phyloP scores from a whole-genome alignment of 139 green algal species.

The Tetradesmus lagerheimii region DNA sequence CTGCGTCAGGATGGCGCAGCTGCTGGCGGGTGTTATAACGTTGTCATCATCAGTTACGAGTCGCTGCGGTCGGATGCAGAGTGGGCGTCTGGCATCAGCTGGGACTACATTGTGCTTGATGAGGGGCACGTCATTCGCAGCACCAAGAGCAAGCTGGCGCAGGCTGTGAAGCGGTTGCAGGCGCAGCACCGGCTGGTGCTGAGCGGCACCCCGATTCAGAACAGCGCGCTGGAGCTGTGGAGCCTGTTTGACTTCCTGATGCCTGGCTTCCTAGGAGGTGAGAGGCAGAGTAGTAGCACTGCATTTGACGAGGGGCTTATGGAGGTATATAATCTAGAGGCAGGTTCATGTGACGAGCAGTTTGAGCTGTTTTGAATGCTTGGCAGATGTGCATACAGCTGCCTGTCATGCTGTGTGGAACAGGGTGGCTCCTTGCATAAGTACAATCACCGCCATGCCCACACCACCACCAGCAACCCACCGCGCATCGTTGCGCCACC shows the following conservation, averaged over 20 bases:
- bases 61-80: constrained; percentile 85
- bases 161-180: constrained; percentile 66
- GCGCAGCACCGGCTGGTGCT: constrained; percentile 92
- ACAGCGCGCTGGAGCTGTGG: constrained; percentile 97
- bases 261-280: constrained; percentile 91
- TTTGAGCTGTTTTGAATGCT: too few species aligned
- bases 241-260: constrained; percentile 99
- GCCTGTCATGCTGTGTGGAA: too few species aligned
- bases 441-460: too few species aligned
- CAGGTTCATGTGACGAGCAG: too few species aligned
- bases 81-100: constrained; percentile 73
- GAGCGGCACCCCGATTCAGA: constrained; percentile 94
- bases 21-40: constrained; percentile 50
- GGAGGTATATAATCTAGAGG: too few species aligned
- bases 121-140: constrained; percentile 98
- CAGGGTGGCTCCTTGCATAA: too few species aligned
- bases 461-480: background rate
- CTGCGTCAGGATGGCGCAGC: background rate
- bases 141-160: constrained; percentile 78
- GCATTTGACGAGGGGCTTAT: too few species aligned
- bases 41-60: constrained; percentile 95
- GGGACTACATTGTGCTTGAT: constrained; percentile 95
- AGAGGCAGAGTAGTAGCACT: constrained; percentile 58
- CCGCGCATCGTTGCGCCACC: background rate
- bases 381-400: too few species aligned